Evolutionary conservation across 2,329 filamentous ascomycete genomes (phyloP).

Genomic region (Orbilia brochopaga): DNA sequence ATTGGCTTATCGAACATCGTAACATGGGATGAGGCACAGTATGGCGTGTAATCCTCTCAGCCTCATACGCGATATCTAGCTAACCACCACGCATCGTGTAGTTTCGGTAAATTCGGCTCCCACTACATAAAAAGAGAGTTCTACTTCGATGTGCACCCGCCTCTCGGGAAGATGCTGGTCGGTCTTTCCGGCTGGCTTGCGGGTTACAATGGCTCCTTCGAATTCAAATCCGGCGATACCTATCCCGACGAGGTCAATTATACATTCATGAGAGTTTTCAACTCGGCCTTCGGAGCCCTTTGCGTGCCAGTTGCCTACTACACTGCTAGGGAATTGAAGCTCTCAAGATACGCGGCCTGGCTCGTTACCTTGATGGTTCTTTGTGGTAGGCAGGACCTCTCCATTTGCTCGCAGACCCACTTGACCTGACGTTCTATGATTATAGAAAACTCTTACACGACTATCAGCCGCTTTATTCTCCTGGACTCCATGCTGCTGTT

Average conservation of each 20-base stretch:
- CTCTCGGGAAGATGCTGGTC: conserved; percentile 97
- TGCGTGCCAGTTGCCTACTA: conserved; percentile 94
- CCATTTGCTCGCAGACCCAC: background rate
- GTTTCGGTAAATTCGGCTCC: conserved; percentile 96
- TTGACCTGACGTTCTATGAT: conserved; percentile 7
- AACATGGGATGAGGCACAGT: conserved; percentile 71
- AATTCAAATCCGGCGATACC: conserved; percentile 97
- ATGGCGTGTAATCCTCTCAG: conserved; percentile 56
- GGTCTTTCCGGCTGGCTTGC: conserved; percentile 94
- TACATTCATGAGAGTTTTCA: conserved; percentile 98
- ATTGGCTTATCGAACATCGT: conserved; percentile 72
- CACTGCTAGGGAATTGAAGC: conserved; percentile 87
- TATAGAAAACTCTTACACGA: conserved; percentile 96
- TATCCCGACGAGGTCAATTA: conserved; percentile 95
- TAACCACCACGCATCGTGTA: conserved; percentile 56
- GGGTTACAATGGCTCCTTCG: conserved; percentile 98
- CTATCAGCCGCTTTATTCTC: conserved; percentile 96
- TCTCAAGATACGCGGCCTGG: conserved; percentile 88
- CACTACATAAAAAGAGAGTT: conserved; percentile 99
- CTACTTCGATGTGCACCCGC: conserved; percentile 97
- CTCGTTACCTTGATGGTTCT: conserved; percentile 94
- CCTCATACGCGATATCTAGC: background rate
- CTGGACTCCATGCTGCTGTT: conserved; percentile 98
- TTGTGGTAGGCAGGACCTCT: conserved; percentile 62
- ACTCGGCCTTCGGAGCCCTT: conserved; percentile 88